phyloP scores from a whole-genome alignment of 2,329 filamentous ascomycete genomes.

The Phyllosticta citriasiana region DNA sequence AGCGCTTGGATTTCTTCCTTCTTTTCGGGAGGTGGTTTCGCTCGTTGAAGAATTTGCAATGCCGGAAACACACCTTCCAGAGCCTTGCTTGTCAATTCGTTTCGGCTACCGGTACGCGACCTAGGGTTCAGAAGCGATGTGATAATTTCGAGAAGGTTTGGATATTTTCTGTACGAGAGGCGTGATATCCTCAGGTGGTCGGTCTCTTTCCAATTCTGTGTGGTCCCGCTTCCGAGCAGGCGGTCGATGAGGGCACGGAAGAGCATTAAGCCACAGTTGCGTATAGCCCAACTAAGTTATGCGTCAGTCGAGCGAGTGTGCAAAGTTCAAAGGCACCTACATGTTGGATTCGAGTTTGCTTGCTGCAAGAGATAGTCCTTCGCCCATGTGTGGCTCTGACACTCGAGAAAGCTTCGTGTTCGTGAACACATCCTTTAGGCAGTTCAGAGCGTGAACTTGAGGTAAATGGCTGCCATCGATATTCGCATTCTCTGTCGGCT shows the following conservation, averaged over 20 bases:
- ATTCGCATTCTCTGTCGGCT: constrained; percentile 43
- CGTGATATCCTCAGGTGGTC: constrained; percentile 35
- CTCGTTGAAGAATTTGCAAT: constrained; percentile 68
- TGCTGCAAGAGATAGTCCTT: constrained; percentile 69
- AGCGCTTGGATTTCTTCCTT: constrained; percentile 46
- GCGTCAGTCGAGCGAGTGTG: not conserved
- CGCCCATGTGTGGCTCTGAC: constrained; percentile 64
- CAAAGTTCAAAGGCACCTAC: constrained; percentile 31
- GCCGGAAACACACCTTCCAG: constrained; percentile 69
- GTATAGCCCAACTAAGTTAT: constrained; percentile 67
- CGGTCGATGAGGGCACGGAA: constrained; percentile 76
- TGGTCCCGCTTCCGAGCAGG: constrained; percentile 29
- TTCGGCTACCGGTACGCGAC: constrained; percentile 1
- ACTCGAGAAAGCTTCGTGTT: constrained; percentile 64
- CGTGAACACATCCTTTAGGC: constrained; percentile 83
- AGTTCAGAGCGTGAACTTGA: constrained; percentile 93
- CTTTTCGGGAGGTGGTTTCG: constrained; percentile 52
- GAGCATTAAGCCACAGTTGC: constrained; percentile 85
- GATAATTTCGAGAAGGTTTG: constrained; percentile 54
- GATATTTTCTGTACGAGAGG: constrained; percentile 61
- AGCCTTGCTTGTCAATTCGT: constrained; percentile 23
- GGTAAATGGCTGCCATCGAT: constrained; percentile 53
- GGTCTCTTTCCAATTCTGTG: constrained; percentile 46
- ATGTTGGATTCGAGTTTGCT: constrained; percentile 68
- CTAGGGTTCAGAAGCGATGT: constrained; percentile 45